A percentile compares a stretch with the other conserved stretches of the same genome.
Conservation (phyloP, 1,139 yeast genomes). For the Pichia sp. region DNA sequence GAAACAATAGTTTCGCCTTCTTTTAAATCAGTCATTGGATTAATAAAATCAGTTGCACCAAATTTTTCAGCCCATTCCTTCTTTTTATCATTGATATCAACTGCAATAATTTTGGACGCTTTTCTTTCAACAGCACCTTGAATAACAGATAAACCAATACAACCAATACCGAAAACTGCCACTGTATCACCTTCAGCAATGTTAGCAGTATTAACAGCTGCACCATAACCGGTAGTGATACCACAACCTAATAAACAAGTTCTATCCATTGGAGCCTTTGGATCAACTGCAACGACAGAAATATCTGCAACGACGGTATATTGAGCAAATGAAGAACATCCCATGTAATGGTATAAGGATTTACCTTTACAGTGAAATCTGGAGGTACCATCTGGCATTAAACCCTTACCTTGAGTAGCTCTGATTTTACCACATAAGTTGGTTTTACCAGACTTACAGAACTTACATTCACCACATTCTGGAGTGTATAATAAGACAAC, state of each 20-base stretch:
- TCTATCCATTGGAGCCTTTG: conserved; percentile 74
- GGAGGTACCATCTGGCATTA: conserved; percentile 93
- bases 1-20: conserved; percentile 76
- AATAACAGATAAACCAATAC: conserved; percentile 91
- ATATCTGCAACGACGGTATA: conserved; percentile 97
- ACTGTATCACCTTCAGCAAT: conserved; percentile 89
- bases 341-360: conserved; percentile 87
- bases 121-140: conserved; percentile 87
- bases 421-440: conserved; percentile 88
- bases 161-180: conserved; percentile 96
- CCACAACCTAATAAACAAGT: conserved; percentile 96
- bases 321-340: conserved; percentile 93
- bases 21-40: conserved; percentile 62
- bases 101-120: conserved; percentile 76
- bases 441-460: conserved; percentile 93
- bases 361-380: conserved; percentile 84
- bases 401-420: conserved; percentile 86
- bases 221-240: conserved; percentile 97
- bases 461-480: conserved; percentile 91
- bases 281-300: conserved; percentile 90
- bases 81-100: conserved; percentile 82
- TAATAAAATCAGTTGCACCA: conserved; percentile 93
- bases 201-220: conserved; percentile 90
- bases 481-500: conserved; percentile 94
- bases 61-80: conserved; percentile 80